Base-by-base conservation (phyloP, 176 grass and related monocot genomes). In the Paspalum vaginatum region DNA sequence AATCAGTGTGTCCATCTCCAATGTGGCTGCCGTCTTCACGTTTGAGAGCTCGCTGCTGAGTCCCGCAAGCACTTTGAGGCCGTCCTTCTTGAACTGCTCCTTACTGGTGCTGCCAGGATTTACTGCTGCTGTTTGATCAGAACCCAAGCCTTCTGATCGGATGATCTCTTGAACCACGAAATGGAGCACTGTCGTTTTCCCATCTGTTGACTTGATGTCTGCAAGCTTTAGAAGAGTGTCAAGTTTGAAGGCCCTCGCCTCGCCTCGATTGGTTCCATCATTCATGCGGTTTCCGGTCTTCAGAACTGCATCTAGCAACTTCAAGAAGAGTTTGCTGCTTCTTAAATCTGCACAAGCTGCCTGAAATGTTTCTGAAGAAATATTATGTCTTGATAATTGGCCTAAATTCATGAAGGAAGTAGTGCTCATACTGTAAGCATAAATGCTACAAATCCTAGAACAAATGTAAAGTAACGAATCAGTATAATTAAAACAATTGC, bases 91-190 rank as follows among this genome's bases (percentile, higher is more conserved):
- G 85, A 81, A 92, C 47, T 90, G 87, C 39, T 95, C 89, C 72
- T 95, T 86, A 58, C 87, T 89, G 38, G 79, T 71, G 38, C 76
- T 85, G 26, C 77, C 61, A 66, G 74, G 74, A 72, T 79, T 57
- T 4, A 10, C 68, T 49, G 32, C 47, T 47, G 46, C 32, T 37
- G 78, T 69, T 80, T 83, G 66, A 42, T 88, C 68, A 14, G 82
- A 88, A 68, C 62, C 54, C 4, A 74, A 71, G 49, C 75, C 79
- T 83, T 92, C 90, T 26, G 90, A 89, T 53, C 86, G 83, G 65
- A 96, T 86, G 74, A 97, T 88, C 72, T 93, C 88, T 84, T 97
- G 85, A 62, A 93, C 93, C 5, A 90, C 88, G 22, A 90, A 97
- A 74, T 97, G 93, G 24, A 97, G 90, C 73, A 92, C 65, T 40